Conservation (phyloP, 805 yeast genomes). For the Kazachstania viticola region DNA sequence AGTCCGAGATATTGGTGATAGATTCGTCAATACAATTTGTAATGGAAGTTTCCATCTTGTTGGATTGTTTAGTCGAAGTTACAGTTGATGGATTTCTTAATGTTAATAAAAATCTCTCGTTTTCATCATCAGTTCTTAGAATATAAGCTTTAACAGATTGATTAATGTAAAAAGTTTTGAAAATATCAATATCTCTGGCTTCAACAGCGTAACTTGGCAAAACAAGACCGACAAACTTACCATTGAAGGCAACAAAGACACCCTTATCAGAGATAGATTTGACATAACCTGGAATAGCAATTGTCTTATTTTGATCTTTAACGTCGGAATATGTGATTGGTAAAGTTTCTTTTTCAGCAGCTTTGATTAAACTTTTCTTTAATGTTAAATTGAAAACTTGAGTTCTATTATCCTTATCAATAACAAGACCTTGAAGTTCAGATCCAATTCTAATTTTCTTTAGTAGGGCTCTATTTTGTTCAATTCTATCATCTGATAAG, state of each 20-base stretch:
- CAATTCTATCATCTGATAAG: slow-evolving; percentile 62
- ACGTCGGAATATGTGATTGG: slow-evolving; percentile 57
- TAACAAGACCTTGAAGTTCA: slow-evolving; percentile 43
- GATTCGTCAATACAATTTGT: slow-evolving; percentile 51
- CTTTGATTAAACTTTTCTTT: slow-evolving; percentile 56
- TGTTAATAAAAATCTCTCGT: slow-evolving; percentile 60
- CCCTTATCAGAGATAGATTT: slow-evolving; percentile 73
- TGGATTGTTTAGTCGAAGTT: slow-evolving; percentile 6
- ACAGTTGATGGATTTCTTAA: slow-evolving; percentile 31
- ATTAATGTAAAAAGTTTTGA: slow-evolving; percentile 42
- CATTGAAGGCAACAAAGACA: slow-evolving; percentile 71
- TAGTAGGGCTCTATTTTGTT: slow-evolving; percentile 53
- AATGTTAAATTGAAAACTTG: slow-evolving; percentile 51
- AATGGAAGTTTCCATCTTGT: slow-evolving; percentile 15
- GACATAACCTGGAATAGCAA: slow-evolving; percentile 57
- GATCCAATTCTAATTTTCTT: slow-evolving; percentile 58
- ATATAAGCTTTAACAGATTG: slow-evolving; percentile 68
- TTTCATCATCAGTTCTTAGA: slow-evolving; percentile 53
- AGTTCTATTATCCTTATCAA: slow-evolving; percentile 54
- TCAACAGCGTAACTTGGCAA: slow-evolving; percentile 60
- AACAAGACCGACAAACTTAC: slow-evolving; percentile 71
- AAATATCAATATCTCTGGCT: slow-evolving; percentile 40
- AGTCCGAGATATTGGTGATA: slow-evolving; percentile 39
- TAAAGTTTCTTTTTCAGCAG: slow-evolving; percentile 40
- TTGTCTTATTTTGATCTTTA: slow-evolving; percentile 29